Evolutionary conservation across 257 asterid species (phyloP).

Genomic region (Forsythia viridissima): DNA sequence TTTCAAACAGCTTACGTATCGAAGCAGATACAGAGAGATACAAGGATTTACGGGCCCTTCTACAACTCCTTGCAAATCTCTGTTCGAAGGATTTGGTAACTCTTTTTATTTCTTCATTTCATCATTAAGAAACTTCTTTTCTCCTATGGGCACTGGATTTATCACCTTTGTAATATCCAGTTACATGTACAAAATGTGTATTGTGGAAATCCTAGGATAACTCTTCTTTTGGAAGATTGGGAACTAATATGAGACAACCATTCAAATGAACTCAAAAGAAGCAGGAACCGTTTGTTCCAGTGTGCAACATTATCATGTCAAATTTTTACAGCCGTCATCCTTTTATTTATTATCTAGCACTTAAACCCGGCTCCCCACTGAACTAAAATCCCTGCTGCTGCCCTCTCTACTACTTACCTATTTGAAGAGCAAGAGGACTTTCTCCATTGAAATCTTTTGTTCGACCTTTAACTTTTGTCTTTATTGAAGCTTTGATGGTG

Average conservation of each 20-base stretch:
- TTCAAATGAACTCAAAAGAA: neutral
- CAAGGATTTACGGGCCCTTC: constrained; percentile 89
- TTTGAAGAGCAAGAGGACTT: neutral
- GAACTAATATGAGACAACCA: neutral
- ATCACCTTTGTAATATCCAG: neutral
- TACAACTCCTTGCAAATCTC: constrained; percentile 76
- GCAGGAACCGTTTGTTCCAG: neutral
- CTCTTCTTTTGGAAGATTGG: neutral
- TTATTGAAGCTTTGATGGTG: neutral
- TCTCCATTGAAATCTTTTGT: neutral
- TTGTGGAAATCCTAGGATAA: neutral
- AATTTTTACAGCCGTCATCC: neutral
- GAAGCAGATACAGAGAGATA: constrained; percentile 85
- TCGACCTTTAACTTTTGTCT: neutral
- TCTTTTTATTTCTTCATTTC: constrained; percentile 11
- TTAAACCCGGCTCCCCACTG: neutral
- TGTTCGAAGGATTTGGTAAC: constrained; percentile 93
- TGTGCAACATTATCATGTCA: neutral
- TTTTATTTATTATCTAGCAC: neutral
- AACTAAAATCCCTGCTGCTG: neutral
- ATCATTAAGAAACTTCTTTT: neutral
- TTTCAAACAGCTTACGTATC: constrained; percentile 68
- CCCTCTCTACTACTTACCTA: neutral
- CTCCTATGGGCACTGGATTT: neutral
- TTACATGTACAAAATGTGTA: neutral